Base-by-base conservation (phyloP, 208 protist genomes). In the Trypanosoma vivax region DNA sequence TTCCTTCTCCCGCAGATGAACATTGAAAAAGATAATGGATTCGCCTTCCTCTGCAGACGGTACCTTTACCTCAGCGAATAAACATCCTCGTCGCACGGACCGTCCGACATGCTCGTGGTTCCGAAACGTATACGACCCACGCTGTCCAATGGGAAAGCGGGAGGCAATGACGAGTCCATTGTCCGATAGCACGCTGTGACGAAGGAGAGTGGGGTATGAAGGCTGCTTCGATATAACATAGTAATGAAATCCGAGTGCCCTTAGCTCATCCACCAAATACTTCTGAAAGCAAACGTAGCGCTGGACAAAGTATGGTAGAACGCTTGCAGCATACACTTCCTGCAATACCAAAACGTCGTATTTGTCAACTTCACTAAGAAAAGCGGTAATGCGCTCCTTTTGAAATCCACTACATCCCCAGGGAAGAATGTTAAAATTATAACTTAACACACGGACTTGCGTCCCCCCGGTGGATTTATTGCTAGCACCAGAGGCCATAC, bases 401-500 rank as follows among this genome's bases (percentile, higher is more conserved):
- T 95, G 84, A 63, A 79, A 95, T 3, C 83, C 84, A 23, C 82
- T 75, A 41, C 76, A 76, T 2, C 83, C 81, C 2, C 73, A 62
- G 7, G 88, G 88, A 29, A 92, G 76, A n/a, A 92, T 77, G 57
- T 91, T 92, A 51, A 95, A 87, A 60, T 95, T 95, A 59, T 90
- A 95, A 58, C 80, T 92, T 40, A 95, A 66, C 29, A 90, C 79
- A 14, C 88, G 88, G 16, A 71, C 71, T 13, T 53, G 58, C 18
- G 24, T 31, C 29, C 39, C 9, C 3, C 18, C n/a, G 16, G 50
- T 3, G 6, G 24, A 49, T 27, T 27, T 42, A n/a, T n/a, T n/a
- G n/a, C n/a, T n/a, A n/a, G n/a, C n/a, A n/a, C n/a, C n/a, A n/a
- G n/a, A n/a, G n/a, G n/a, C n/a, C n/a, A n/a, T n/a, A n/a, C n/a